Base-by-base conservation (phyloP, 805 yeast species). In the Ascoidea asiatica region DNA sequence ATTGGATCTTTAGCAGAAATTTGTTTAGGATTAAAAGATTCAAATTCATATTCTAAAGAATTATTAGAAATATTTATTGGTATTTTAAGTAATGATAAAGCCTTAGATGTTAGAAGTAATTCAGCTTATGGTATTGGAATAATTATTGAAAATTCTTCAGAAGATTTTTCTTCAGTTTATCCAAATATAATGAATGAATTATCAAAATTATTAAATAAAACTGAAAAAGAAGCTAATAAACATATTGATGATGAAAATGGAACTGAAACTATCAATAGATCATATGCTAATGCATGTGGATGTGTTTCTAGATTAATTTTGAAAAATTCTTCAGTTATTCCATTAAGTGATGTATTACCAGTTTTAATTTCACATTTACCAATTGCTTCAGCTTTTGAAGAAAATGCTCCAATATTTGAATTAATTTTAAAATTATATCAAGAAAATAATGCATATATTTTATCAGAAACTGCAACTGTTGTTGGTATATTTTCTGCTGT, bases 61-160 rank as follows among this genome's bases (percentile, higher is more conserved):
- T 67, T 92, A 57, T 65, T 87, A 56, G 77, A 79, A 58, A 67
- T 81, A 37, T 81, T 92, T 59, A 67, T 74, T 43, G 71, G 76
- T 48, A 79, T 81, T 52, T 70, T 90, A 49, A 72, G 81, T 46
- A 77, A 78, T 57, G 88, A 83, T 59, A 77, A 77, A 56, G 81
- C 92, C 15, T 69, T 84, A 50, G 95, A 87, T 58, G 97, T 87
- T 47, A 82, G 90, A 65, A 89, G 95, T 55, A 85, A 88, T 54
- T 90, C 97, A 43, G 96, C 97, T 17, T 92, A 87, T 61, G 98
- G 97, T 69, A 78, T 85, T 53, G 98, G 98, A 55, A 63, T 88
- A 48, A 64, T 88, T 48, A 61, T 73, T 41, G 67, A 70, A 54
- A 55, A 72, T 46, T 67, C 79, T 22, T 49, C 61, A 17, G 63